Evolutionary conservation across 2,329 filamentous ascomycete species (phyloP), one percentile per base, ranked within the genome.

Genomic region (Cladosporium sp.): DNA sequence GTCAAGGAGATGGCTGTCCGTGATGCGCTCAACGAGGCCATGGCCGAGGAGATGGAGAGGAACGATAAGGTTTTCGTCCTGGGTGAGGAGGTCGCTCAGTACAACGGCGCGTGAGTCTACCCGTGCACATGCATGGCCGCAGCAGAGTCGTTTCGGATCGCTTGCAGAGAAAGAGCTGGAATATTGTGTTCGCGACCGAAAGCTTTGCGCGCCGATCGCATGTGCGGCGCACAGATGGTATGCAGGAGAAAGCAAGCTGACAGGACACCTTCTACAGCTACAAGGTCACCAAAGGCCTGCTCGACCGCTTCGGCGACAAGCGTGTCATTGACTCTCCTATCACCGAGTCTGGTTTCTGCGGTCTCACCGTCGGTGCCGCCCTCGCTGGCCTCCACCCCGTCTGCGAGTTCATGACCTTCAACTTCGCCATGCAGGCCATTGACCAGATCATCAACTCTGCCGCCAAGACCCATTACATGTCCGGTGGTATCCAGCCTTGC

Each of bases 361-460:
- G 93, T 80, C 81, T 98, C 58, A 92, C 92, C 50, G 86, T 97
- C 60, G 93, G 93, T 74, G 89, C 93, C 70, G 93, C 93, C 57
- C 83, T 98, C 66, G 92, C 90, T 70, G 93, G 93, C 61, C 81
- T 98, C 64, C 87, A 95, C 77, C 93, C 93, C 57, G 82, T 98
- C 64, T 93, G 87, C 82, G 93, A 98, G 79, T 98, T 98, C 82
- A 98, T 98, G 93, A 98, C 93, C 68, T 97, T 95, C 84, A 98
- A 98, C 83, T 97, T 97, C 72, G 92, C 93, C 74, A 98, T 98
- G 93, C 93, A 98, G 79, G 89, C 93, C 71, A 98, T 98, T 74
- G 93, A 98, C 73, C 93, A 98, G 74, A 89, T 98, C 71, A 91
- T 98, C 83, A 98, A 98, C 84, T 97, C 92, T 46, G 93, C 80